A percentile compares a stretch with the other conserved stretches of the same genome.
phyloP scores from a whole-genome alignment of 352 stramenopile species.

The Thalassiosira delicatula region DNA sequence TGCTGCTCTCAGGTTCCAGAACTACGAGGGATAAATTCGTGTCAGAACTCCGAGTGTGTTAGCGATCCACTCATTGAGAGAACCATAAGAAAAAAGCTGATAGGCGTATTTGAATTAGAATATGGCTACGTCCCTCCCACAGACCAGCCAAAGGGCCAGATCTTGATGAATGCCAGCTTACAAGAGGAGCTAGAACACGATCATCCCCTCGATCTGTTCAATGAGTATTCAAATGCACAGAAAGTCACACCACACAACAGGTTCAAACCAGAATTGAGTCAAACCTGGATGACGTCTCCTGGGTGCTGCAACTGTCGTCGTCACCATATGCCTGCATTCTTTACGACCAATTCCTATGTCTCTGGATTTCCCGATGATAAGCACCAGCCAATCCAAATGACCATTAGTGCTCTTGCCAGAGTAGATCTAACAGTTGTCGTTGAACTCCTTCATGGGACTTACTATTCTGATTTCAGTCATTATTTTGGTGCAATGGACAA shows the following conservation, averaged over 20 bases:
- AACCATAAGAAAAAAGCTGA: constrained; percentile 59
- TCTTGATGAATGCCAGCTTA: constrained; percentile 64
- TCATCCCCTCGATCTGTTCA: constrained; percentile 65
- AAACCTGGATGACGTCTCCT: constrained; percentile 52
- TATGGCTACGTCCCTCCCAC: constrained; percentile 57
- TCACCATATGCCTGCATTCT: constrained; percentile 89
- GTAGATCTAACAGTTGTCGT: constrained; percentile 90
- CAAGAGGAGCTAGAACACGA: constrained; percentile 61
- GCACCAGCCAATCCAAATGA: constrained; percentile 91
- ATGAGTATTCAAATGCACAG: constrained; percentile 1
- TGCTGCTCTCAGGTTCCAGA: constrained; percentile 63
- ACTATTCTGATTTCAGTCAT: constrained; percentile 90
- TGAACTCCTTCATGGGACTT: constrained; percentile 93
- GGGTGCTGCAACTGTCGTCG: constrained; percentile 90
- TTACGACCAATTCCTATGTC: constrained; percentile 82
- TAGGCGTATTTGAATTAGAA: constrained; percentile 62
- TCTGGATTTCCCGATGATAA: constrained; percentile 94
- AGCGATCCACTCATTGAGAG: constrained; percentile 77
- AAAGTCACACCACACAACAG: constrained; percentile 72
- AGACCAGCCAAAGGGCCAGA: constrained; percentile 49
- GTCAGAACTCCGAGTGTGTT: constrained; percentile 42
- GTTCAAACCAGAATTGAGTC: constrained; percentile 50
- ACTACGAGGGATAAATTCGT: constrained; percentile 61
- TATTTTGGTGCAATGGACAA: constrained; percentile 85
- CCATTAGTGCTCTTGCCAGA: constrained; percentile 86